A percentile compares a stretch with the other conserved stretches of the same genome.
These are phyloP conservation scores for Penicillium sp. DNA, from an alignment of 2,329 filamentous ascomycete species.

Conservation along the genomic window DNA sequence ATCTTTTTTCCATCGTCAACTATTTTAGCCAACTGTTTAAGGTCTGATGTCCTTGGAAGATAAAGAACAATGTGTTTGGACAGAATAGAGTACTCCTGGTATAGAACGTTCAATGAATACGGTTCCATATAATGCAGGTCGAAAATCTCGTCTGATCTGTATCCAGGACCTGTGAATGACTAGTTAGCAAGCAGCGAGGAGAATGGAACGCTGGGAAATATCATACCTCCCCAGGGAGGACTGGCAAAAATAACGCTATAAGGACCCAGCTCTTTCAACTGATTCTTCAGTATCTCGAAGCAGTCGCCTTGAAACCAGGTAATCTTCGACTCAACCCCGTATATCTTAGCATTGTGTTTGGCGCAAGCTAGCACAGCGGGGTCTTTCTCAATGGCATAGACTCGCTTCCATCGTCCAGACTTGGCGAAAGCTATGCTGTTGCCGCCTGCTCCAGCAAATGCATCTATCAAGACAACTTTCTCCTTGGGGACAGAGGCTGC, in stretches of 20 bases:
- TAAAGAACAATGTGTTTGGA: slow-evolving; percentile 65
- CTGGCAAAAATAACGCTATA: slow-evolving; percentile 65
- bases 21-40: slow-evolving; percentile 68
- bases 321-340: slow-evolving; percentile 73
- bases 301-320: slow-evolving; percentile 85
- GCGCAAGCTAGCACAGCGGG: slow-evolving; percentile 77
- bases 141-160: slow-evolving; percentile 67
- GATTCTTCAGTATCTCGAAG: slow-evolving; percentile 63
- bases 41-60: slow-evolving; percentile 77
- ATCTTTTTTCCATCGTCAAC: slow-evolving; percentile 53
- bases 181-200: slow-evolving; percentile 6
- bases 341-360: slow-evolving; percentile 83
- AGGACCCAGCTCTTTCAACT: slow-evolving; percentile 45
- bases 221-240: slow-evolving; percentile 68
- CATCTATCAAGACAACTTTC: slow-evolving; percentile 72
- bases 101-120: slow-evolving; percentile 65
- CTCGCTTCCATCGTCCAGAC: slow-evolving; percentile 70
- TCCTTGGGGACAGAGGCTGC: slow-evolving; percentile 49
- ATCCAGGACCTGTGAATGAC: slow-evolving; percentile 54
- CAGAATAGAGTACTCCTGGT: slow-evolving; percentile 55
- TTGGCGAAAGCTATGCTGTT: slow-evolving; percentile 94
- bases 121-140: slow-evolving; percentile 83
- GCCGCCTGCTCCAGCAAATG: slow-evolving; percentile 86
- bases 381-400: slow-evolving; percentile 88
- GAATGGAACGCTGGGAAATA: not conserved